A percentile compares a stretch with the other conserved stretches of the same genome.
These are phyloP conservation scores for Xylaria sp. DNA, from an alignment of 2,329 filamentous ascomycete genomes.

Conservation along the genomic window DNA sequence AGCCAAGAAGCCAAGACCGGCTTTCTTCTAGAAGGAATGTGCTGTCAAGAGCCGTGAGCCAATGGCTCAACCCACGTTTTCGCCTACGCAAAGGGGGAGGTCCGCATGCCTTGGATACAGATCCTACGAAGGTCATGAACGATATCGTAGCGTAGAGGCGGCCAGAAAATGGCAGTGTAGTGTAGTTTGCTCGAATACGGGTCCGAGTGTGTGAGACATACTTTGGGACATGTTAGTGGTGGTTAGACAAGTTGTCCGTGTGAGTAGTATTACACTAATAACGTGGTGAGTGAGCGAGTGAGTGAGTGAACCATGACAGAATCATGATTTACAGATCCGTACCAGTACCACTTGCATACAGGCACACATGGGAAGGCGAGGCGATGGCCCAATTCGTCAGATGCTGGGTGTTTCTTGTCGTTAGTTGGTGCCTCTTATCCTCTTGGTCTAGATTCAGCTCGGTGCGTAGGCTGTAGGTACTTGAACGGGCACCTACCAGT, in stretches of 20 bases:
- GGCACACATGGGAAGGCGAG: no score
- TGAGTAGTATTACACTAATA: no score
- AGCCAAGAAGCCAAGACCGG: conserved; percentile 10
- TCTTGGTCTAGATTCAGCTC: background rate
- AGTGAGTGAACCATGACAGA: no score
- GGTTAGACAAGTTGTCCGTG: no score
- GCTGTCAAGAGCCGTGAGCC: conserved; percentile 10
- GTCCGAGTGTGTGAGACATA: background rate
- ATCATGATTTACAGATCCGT: no score
- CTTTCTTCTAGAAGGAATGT: conserved; percentile 9
- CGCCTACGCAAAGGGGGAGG: background rate
- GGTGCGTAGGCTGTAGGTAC: no score
- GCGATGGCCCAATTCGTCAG: no score
- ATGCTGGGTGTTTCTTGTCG: no score
- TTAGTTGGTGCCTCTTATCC: background rate
- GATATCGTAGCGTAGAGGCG: background rate
- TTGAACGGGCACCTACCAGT: no score
- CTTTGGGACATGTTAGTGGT: background rate
- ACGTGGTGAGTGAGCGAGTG: no score
- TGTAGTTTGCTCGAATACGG: background rate
- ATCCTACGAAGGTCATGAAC: conserved; percentile 12
- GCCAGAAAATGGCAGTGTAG: background rate
- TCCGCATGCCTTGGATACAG: background rate
- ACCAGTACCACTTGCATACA: no score
- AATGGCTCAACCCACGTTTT: conserved; percentile 24